Evolutionary conservation across 2,329 filamentous ascomycete species (phyloP), one percentile per base, ranked within the genome.

Genomic region (Neopestalotiopsis sp.): DNA sequence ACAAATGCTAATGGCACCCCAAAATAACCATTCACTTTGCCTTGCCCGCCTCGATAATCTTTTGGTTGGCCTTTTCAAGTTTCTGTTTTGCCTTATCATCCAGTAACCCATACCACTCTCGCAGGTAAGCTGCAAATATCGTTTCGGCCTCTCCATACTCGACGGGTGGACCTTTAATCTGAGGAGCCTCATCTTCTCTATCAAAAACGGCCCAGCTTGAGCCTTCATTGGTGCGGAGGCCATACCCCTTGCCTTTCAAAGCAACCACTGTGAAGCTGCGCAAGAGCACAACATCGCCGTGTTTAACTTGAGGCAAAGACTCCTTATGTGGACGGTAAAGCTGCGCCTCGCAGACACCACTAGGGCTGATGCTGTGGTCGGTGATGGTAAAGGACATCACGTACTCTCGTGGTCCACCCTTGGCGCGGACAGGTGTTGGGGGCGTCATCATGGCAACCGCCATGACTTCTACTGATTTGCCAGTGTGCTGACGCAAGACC

Each of bases 201-300:
- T 89, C 87, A 71, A 89, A 90, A 3, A 91, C 87, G 1, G 87
- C 89, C 87, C 90, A 91, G 67, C 86, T 85, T 17, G 88, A 90
- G 42, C 80, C 81, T 59, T 87, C 86, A n/a, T 81, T 83, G n/a
- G 83, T 84, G 62, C 84, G 80, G 64, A 91, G 78, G 0, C 87
- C 88, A 70, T 88, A 90, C 1, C 86, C 88, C 66, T 85, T 85
- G 60, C 82, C 82, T 69, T 85, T 84, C 65, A 90, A 78, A 2
- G 88, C 81, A 57, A 85, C 81, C 14, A 90, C 85, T 34, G 83
- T 82, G 71, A 91, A 88, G 62, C 84, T 82, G 30, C 87, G 84
- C 52, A 91, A 83, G 40, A 91, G 81, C 40, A 91, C 81, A 2
- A 87, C 83, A 73, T 91, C 89, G 5, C 89, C 89, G 4, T 81